phyloP scores from a whole-genome alignment of 1,139 yeast genomes.

The Nakaseomyces glabratus region DNA sequence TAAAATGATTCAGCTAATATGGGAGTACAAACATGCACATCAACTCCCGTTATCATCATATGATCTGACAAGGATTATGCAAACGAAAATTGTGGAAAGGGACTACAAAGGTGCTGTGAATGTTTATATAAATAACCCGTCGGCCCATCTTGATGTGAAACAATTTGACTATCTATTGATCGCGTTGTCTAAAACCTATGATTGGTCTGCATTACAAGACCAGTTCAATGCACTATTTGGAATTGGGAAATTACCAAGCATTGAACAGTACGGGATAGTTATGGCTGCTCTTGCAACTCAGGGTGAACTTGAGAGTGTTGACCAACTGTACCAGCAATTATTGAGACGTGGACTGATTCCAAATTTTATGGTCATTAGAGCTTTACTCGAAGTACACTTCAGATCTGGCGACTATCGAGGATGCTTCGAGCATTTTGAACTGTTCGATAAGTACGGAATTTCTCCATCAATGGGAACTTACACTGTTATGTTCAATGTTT shows the following conservation, averaged over 20 bases:
- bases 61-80: slow-evolving; percentile 25
- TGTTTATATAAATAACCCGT: slow-evolving; percentile 16
- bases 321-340: slow-evolving; percentile 43
- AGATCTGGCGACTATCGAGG: slow-evolving; percentile 39
- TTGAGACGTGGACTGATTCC: slow-evolving; percentile 42
- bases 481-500: slow-evolving; percentile 35
- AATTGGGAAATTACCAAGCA: slow-evolving; percentile 46
- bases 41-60: slow-evolving; percentile 14
- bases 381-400: slow-evolving; percentile 43
- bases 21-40: slow-evolving; percentile 22
- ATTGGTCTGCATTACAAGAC: slow-evolving; percentile 53
- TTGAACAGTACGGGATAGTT: slow-evolving; percentile 53
- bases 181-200: slow-evolving; percentile 43
- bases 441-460: slow-evolving; percentile 34
- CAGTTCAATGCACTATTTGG: slow-evolving; percentile 57
- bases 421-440: slow-evolving; percentile 38
- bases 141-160: slow-evolving; percentile 27
- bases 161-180: slow-evolving; percentile 40
- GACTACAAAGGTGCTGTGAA: slow-evolving; percentile 5
- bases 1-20: slow-evolving; percentile 12
- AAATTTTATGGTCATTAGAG: slow-evolving; percentile 38
- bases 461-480: slow-evolving; percentile 35
- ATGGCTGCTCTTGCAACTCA: slow-evolving; percentile 53
- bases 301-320: slow-evolving; percentile 49
- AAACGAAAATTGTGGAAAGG: slow-evolving; percentile 18